Evolutionary conservation across 1,139 yeast genomes (phyloP), one percentile per base, ranked within the genome.

Genomic region (Candida pseudocylindracea): DNA sequence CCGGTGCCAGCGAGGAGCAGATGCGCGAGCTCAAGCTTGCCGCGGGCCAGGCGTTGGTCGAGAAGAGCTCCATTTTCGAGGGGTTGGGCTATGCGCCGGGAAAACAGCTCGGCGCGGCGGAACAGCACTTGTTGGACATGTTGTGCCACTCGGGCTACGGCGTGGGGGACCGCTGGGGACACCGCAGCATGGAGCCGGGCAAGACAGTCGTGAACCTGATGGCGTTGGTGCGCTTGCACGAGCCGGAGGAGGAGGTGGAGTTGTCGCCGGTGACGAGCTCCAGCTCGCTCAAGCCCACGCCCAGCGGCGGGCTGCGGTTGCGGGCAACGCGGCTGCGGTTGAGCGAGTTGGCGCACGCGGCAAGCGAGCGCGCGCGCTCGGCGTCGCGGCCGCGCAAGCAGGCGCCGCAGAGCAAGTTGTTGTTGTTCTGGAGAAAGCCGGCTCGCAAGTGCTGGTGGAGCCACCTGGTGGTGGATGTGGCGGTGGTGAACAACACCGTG

Each of bases 361-460:
- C 20, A 4, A 15, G 6, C 20, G 20, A 15, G 20, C 20, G 20
- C 20, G 20, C 20, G 12, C 54, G 75, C 40, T 68, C 78, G 3
- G 50, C 64, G 30, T 61, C 73, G 11, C 55, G 61, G 37, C 51
- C 51, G 27, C 50, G 60, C 38, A 48, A 47, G 41, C 48, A 50
- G 36, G 42, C 52, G 30, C 55, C 51, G 41, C 61, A 59, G 35
- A 79, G 88, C 28, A 88, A 91, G 48, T 62, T 91, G 35, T 60
- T 91, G 29, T 58, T 91, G 36, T 91, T 91, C 49, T 91, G 98
- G 98, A 66, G 94, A 39, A 88, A 88, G 48, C 99, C 99, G 0
- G 99, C 99, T 1, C 65, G 98, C 46, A 91, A 91, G 49, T 91
- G 99, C 54, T 91, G 99, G 99, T 91, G 99, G 99, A 75, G 79